These are phyloP conservation scores for Boechera divaricarpa DNA, from an alignment of 345 rosid species.

Conservation along the genomic window DNA sequence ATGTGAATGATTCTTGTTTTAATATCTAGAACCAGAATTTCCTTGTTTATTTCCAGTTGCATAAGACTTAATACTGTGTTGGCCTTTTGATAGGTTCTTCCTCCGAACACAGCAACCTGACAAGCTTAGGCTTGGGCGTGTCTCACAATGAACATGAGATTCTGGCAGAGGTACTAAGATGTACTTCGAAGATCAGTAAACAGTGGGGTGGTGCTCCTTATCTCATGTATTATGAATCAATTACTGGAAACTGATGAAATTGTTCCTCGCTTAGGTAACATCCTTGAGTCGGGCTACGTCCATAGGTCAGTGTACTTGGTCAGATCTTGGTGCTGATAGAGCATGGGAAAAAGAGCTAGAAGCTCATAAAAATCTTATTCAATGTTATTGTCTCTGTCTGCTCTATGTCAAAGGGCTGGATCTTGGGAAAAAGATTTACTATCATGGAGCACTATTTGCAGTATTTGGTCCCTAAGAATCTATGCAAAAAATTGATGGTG, in stretches of 20 bases:
- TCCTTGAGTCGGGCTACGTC: constrained; percentile 77
- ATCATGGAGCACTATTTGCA: constrained; percentile 67
- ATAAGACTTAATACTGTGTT: constrained; percentile 7
- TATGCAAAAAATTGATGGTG: constrained; percentile 53
- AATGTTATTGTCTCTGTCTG: constrained; percentile 73
- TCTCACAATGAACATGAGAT: constrained; percentile 61
- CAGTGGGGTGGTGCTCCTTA: constrained; percentile 80
- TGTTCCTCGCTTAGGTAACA: constrained; percentile 72
- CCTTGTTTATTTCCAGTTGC: not conserved
- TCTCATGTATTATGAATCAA: constrained; percentile 77
- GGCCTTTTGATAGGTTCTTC: constrained; percentile 55
- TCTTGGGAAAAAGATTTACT: constrained; percentile 76
- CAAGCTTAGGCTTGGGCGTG: constrained; percentile 53
- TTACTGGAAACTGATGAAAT: constrained; percentile 74
- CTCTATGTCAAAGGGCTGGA: constrained; percentile 64
- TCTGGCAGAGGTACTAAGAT: constrained; percentile 68
- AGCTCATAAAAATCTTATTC: constrained; percentile 75
- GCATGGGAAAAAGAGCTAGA: constrained; percentile 66
- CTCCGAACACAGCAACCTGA: constrained; percentile 52
- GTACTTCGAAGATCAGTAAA: constrained; percentile 67
- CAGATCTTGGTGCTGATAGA: constrained; percentile 65
- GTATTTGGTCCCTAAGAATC: constrained; percentile 73
- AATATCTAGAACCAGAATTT: constrained; percentile 30
- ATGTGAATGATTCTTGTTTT: no score
- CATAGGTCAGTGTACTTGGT: constrained; percentile 47